Percentiles rank a stretch among this genome's conserved stretches.
These are phyloP conservation scores for Rhizopogon rudus DNA, from an alignment of 768 basidiomycete species.

Conservation along the genomic window DNA sequence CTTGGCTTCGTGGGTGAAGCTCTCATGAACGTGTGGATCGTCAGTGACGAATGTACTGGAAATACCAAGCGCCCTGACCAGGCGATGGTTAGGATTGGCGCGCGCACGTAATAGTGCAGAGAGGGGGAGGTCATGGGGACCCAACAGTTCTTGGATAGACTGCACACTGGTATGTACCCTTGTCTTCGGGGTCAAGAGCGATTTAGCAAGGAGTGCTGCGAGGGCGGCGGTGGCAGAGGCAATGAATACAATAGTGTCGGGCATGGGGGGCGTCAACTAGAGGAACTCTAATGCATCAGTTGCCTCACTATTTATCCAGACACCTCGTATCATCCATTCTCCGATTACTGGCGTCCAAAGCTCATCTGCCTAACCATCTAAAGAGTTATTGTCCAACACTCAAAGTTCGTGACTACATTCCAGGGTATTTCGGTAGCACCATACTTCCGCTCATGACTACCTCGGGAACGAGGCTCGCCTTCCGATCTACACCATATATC, in stretches of 20 bases:
- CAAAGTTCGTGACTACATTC: background rate
- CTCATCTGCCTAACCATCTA: background rate
- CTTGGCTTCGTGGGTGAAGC: constrained; percentile 19
- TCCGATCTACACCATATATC: no score
- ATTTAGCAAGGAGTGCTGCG: background rate
- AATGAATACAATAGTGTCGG: background rate
- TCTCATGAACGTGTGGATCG: constrained; percentile 24
- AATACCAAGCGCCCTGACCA: constrained; percentile 21
- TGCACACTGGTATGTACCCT: constrained; percentile 7
- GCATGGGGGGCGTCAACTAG: background rate
- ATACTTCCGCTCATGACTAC: background rate
- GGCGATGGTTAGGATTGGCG: constrained; percentile 17
- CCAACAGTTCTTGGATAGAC: constrained; percentile 9
- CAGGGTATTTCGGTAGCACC: background rate
- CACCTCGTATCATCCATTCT: background rate
- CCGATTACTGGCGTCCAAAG: background rate
- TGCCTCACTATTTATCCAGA: background rate
- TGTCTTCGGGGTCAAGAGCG: background rate
- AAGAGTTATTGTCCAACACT: background rate
- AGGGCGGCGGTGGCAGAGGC: background rate
- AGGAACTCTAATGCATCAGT: background rate
- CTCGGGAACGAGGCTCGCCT: background rate
- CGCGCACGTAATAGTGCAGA: constrained; percentile 12
- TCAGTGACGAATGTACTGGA: constrained; percentile 51
- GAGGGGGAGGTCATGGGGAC: constrained; percentile 11